A percentile compares a stretch with the other conserved stretches of the same genome.
phyloP scores from a whole-genome alignment of 495 filamentous ascomycete genomes.

The Aspergillus nidulans region DNA sequence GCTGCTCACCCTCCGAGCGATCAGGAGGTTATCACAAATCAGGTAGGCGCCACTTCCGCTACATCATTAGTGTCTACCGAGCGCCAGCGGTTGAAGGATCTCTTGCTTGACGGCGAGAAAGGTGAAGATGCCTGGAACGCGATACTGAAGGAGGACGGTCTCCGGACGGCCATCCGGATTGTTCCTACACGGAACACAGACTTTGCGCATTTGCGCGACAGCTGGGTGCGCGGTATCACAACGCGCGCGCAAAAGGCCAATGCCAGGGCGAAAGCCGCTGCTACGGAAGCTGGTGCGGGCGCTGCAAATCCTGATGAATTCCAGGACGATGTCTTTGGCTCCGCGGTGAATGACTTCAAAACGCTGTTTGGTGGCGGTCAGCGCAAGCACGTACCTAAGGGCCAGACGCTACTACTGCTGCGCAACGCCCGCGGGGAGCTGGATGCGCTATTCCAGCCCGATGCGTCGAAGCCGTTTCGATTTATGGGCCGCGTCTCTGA shows the following conservation, averaged over 20 bases:
- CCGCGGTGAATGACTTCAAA: slow-evolving; percentile 70
- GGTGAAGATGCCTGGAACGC: slow-evolving; percentile 69
- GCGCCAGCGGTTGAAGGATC: slow-evolving; percentile 61
- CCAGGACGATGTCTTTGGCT: slow-evolving; percentile 66
- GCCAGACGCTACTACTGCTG: slow-evolving; percentile 66
- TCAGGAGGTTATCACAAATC: slow-evolving; percentile 41
- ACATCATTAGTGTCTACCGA: slow-evolving; percentile 78
- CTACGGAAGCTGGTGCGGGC: slow-evolving; percentile 34
- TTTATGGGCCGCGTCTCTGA: slow-evolving; percentile 68
- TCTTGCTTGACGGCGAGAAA: slow-evolving; percentile 63
- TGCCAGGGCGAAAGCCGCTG: slow-evolving; percentile 18
- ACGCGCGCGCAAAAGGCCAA: slow-evolving; percentile 51
- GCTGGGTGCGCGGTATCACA: slow-evolving; percentile 80
- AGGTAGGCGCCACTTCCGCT: slow-evolving; percentile 57
- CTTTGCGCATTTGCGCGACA: slow-evolving; percentile 86
- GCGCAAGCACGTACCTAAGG: slow-evolving; percentile 64
- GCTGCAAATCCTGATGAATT: slow-evolving; percentile 37
- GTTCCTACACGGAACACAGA: slow-evolving; percentile 86
- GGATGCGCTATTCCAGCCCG: slow-evolving; percentile 62
- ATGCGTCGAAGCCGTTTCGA: slow-evolving; percentile 33
- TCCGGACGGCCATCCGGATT: slow-evolving; percentile 70
- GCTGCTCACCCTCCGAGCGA: slow-evolving; percentile 40
- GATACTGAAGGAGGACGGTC: slow-evolving; percentile 56
- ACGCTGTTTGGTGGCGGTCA: slow-evolving; percentile 66
- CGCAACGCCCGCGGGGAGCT: slow-evolving; percentile 63